Percentiles rank a stretch among this genome's conserved stretches.
Evolutionary conservation across 2,329 filamentous ascomycete species (phyloP).

Genomic region (Cladosporium colombiae): DNA sequence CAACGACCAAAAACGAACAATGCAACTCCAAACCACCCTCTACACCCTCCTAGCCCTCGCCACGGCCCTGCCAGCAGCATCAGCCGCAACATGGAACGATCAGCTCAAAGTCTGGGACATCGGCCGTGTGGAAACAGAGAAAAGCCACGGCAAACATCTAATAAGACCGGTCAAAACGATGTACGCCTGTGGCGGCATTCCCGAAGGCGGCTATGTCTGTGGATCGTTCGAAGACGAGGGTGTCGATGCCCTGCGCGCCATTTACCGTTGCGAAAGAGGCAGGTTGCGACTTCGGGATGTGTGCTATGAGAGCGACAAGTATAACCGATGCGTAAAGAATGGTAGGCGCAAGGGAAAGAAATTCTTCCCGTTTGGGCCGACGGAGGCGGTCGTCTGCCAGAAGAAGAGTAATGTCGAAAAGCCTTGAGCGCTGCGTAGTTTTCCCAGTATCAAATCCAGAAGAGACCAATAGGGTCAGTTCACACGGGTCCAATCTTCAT

Average conservation of each 20-base stretch:
- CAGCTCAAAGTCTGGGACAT: slow-evolving; percentile 1
- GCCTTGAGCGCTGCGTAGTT: background rate
- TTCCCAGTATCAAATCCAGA: background rate
- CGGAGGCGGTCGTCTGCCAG: background rate
- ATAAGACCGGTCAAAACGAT: background rate
- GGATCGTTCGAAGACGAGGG: background rate
- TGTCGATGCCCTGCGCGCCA: background rate
- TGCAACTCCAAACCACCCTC: background rate
- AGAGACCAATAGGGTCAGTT: background rate
- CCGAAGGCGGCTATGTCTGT: background rate
- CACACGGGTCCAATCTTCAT: background rate
- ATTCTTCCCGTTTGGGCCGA: background rate
- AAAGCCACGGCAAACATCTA: no score
- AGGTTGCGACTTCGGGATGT: background rate
- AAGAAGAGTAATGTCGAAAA: background rate
- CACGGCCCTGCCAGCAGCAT: background rate
- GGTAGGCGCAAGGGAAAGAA: background rate
- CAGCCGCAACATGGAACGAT: slow-evolving; percentile 2
- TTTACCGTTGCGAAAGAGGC: background rate
- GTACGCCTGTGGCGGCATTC: background rate
- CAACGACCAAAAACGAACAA: background rate
- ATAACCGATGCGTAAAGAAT: slow-evolving; percentile 3
- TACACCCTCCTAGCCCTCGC: background rate
- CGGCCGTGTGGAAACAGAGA: background rate
- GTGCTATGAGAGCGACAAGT: background rate